These are phyloP conservation scores for Ophidiomyces ophidiicola DNA, from an alignment of 2,329 filamentous ascomycete species.

Conservation along the genomic window DNA sequence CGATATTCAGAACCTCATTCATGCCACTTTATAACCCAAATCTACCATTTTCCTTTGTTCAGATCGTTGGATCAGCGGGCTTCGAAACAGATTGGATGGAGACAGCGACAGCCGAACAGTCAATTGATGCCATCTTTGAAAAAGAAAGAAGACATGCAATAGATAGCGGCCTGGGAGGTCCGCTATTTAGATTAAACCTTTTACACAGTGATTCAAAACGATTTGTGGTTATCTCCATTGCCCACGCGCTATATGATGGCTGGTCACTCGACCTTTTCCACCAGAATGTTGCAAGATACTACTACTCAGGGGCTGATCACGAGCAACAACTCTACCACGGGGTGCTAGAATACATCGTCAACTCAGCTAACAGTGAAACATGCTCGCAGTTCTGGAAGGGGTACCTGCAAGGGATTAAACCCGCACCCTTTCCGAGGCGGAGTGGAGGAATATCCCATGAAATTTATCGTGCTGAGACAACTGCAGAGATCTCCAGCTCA, in stretches of 20 bases:
- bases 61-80: conserved; percentile 36
- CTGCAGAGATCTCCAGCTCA: conserved; percentile 24
- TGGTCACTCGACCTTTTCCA: conserved; percentile 69
- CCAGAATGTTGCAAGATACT: conserved; percentile 50
- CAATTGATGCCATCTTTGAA: conserved; percentile 20
- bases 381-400: conserved; percentile 55
- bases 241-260: conserved; percentile 83
- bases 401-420: conserved; percentile 45
- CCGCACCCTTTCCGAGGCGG: conserved; percentile 30
- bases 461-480: conserved; percentile 21
- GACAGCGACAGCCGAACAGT: conserved; percentile 15
- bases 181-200: conserved; percentile 28
- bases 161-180: conserved; percentile 17
- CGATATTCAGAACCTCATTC: conserved; percentile 68
- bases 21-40: conserved; percentile 50
- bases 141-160: conserved; percentile 14
- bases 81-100: conserved; percentile 27
- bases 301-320: conserved; percentile 42
- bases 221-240: conserved; percentile 55
- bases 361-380: conserved; percentile 37
- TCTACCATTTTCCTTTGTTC: conserved; percentile 45
- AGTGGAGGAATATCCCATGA: conserved; percentile 13
- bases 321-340: conserved; percentile 39
- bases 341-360: conserved; percentile 45
- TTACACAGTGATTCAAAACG: conserved; percentile 23